A percentile compares a stretch with the other conserved stretches of the same genome.
phyloP scores from a whole-genome alignment of 495 filamentous ascomycete species.

The Patellaria atrata region DNA sequence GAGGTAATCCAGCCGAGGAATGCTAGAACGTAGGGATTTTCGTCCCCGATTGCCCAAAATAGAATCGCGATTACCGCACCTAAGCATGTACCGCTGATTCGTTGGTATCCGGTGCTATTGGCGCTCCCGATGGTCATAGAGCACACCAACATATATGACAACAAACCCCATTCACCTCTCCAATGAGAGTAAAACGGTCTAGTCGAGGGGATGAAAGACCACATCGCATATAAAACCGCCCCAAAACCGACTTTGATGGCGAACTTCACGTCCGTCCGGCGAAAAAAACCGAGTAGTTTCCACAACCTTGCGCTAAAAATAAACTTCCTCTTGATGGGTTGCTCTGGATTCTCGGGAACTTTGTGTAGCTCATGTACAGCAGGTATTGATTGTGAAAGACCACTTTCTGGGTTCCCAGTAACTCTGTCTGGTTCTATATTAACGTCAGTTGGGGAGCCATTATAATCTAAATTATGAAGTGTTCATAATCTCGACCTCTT shows the following conservation, averaged over 20 bases:
- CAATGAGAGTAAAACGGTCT: slow-evolving; percentile 72
- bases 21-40: slow-evolving; percentile 58
- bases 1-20: slow-evolving; percentile 69
- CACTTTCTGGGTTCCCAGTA: no score
- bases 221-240: slow-evolving; percentile 71
- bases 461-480: no score
- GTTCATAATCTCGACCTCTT: no score
- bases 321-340: slow-evolving; percentile 13
- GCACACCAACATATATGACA: slow-evolving; percentile 97
- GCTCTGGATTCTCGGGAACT: slow-evolving; percentile 12
- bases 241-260: slow-evolving; percentile 87
- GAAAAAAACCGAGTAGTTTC: slow-evolving; percentile 41
- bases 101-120: slow-evolving; percentile 75
- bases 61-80: slow-evolving; percentile 62
- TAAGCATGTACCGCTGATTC: slow-evolving; percentile 77
- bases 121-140: slow-evolving; percentile 93
- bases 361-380: no score
- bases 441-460: no score
- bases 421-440: no score
- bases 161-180: slow-evolving; percentile 90
- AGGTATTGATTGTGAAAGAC: no score
- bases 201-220: slow-evolving; percentile 66
- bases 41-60: slow-evolving; percentile 59
- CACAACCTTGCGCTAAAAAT: slow-evolving; percentile 41
- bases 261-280: slow-evolving; percentile 58